Evolutionary conservation across 495 filamentous ascomycete species (phyloP), one percentile per base, ranked within the genome.

Genomic region (Talaromyces nanjingensis): DNA sequence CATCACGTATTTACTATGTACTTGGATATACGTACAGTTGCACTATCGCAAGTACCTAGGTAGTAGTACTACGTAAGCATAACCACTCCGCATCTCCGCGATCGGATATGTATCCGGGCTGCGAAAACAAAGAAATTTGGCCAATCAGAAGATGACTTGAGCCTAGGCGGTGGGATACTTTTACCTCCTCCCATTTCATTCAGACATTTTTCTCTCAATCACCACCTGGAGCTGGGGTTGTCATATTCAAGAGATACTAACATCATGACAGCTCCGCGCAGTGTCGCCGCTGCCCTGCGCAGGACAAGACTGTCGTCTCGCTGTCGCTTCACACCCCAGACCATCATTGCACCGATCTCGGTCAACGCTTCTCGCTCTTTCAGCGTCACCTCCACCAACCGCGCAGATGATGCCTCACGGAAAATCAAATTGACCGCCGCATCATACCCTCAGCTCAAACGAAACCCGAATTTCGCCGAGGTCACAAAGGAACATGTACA

Each of bases 401-500:
- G 55, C n/a, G 70, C 62, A 47, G 63, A 70, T 53, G 63, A 70
- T 53, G 72, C 70, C 42, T 72, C 70, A 56, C 87, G 83, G 63
- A 72, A 83, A 60, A 83, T 88, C 69, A 86, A 87, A 72, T 89
- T 87, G 76, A 97, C 93, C 42, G 88, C 89, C 64, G 89, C 94
- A 59, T 86, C 86, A 66, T 91, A 98, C 73, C 94, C 94, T 20
- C 83, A 90, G 63, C 75, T 98, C 67, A 84, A 92, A 75, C 83
- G 94, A 63, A 83, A 97, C 69, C 75, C 81, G 33, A 87, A 85
- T 39, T 98, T 93, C 71, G 79, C 67, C 11, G 72, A 84, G 69
- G 75, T 96, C 64, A 89, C 86, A 4, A 70, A 76, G 22, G 88
- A 92, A 7, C 89, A 98, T 83, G 89, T 98, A 22, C 71, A 80